Conservation (phyloP, 306 rosid genomes). For the Quercus berberidifolia region DNA sequence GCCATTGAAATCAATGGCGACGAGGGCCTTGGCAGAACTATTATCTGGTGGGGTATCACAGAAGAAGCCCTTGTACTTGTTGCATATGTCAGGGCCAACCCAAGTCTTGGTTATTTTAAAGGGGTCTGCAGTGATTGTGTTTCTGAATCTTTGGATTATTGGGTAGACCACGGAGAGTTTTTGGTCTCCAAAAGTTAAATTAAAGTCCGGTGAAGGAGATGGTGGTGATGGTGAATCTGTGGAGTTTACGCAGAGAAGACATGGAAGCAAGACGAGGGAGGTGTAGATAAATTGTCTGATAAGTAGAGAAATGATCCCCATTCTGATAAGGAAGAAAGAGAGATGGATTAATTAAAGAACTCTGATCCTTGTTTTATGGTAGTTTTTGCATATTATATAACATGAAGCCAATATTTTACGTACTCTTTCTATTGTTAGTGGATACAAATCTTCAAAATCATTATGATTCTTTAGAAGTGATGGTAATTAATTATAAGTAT, state of each 20-base stretch:
- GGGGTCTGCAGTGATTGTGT: conserved; percentile 41
- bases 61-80: conserved; percentile 37
- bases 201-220: conserved; percentile 21
- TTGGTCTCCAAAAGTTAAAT: conserved; percentile 35
- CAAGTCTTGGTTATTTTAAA: conserved; percentile 33
- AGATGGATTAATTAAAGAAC: background rate
- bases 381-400: background rate
- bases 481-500: background rate
- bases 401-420: background rate
- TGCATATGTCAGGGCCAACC: conserved; percentile 42
- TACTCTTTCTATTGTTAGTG: background rate
- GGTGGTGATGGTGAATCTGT: conserved; percentile 6
- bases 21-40: conserved; percentile 20
- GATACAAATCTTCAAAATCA: background rate
- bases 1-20: conserved; percentile 49
- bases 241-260: conserved; percentile 17
- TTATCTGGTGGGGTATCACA: conserved; percentile 44
- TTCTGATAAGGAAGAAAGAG: background rate
- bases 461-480: background rate
- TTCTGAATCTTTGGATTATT: conserved; percentile 34
- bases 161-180: conserved; percentile 31
- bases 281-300: conserved; percentile 3
- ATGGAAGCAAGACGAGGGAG: conserved; percentile 17
- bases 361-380: conserved; percentile 13
- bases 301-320: conserved; percentile 20